phyloP scores from a whole-genome alignment of 495 filamentous ascomycete genomes.

The Aspergillus biplanus region DNA sequence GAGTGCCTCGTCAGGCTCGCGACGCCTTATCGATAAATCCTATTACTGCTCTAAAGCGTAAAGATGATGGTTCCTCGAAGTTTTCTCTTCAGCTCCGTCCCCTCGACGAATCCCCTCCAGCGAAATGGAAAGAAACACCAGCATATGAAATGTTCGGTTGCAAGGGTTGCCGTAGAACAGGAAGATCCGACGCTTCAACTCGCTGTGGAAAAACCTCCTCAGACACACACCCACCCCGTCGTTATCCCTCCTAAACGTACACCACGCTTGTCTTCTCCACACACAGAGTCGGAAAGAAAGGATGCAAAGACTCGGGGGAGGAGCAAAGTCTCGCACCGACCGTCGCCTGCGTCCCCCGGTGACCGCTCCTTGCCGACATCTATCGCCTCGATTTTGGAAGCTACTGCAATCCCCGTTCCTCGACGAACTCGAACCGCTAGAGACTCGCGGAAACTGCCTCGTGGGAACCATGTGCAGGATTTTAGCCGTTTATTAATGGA shows the following conservation, averaged over 20 bases:
- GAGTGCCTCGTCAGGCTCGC: slow-evolving; percentile 51
- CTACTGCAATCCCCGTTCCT: slow-evolving; percentile 49
- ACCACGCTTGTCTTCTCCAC: slow-evolving; percentile 29
- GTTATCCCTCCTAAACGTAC: slow-evolving; percentile 48
- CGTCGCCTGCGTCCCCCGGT: slow-evolving; percentile 37
- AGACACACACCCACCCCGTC: slow-evolving; percentile 41
- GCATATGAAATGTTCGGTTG: slow-evolving; percentile 6
- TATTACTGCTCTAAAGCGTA: slow-evolving; percentile 11
- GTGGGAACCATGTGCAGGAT: slow-evolving; percentile 48
- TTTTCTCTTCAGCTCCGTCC: slow-evolving; percentile 44
- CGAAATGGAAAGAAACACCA: slow-evolving; percentile 24
- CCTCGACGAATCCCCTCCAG: slow-evolving; percentile 28
- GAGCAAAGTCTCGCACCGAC: slow-evolving; percentile 30
- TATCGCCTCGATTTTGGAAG: slow-evolving; percentile 47
- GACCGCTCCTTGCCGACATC: slow-evolving; percentile 41
- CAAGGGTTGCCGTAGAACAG: slow-evolving; percentile 6
- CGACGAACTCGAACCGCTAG: slow-evolving; percentile 38
- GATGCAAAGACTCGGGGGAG: slow-evolving; percentile 28
- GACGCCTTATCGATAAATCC: slow-evolving; percentile 21
- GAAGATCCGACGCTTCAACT: slow-evolving; percentile 25
- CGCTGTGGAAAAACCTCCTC: slow-evolving; percentile 12
- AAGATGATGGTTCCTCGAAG: slow-evolving; percentile 54
- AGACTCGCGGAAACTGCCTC: slow-evolving; percentile 41
- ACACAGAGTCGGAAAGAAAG: slow-evolving; percentile 20
- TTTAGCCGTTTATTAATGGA: slow-evolving; percentile 50